A percentile compares a stretch with the other conserved stretches of the same genome.
Evolutionary conservation across 495 filamentous ascomycete species (phyloP).

Genomic region (Aspergillus ellipticus): DNA sequence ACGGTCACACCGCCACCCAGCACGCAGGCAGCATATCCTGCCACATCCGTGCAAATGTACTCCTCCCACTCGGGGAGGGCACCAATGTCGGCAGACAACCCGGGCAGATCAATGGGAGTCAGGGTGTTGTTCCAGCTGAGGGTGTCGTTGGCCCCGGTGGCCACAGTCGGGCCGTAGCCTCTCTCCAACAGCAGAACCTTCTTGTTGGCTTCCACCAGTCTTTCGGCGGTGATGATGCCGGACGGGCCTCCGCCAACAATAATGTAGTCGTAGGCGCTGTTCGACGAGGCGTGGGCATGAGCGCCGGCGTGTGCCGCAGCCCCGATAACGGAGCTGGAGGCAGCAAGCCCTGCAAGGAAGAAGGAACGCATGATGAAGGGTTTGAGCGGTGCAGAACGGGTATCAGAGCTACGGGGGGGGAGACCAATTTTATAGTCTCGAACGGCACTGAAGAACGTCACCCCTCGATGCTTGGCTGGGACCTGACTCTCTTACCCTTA

Average conservation of each 20-base stretch:
- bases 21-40: conserved; percentile 54
- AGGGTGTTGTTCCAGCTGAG: conserved; percentile 37
- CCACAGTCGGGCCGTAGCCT: conserved; percentile 30
- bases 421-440: background rate
- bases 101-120: conserved; percentile 77
- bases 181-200: conserved; percentile 40
- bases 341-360: background rate
- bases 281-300: background rate
- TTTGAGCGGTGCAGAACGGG: background rate
- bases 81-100: conserved; percentile 44
- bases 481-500: background rate
- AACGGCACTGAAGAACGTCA: background rate
- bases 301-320: background rate
- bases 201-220: conserved; percentile 58
- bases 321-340: conserved; percentile 1
- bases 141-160: conserved; percentile 27
- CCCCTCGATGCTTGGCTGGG: background rate
- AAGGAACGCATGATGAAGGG: background rate
- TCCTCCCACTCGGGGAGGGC: conserved; percentile 20
- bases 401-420: background rate
- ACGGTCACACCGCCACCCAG: conserved; percentile 51
- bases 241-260: conserved; percentile 34
- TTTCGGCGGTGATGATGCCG: conserved; percentile 52
- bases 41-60: conserved; percentile 59
- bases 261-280: conserved; percentile 53